phyloP scores from a whole-genome alignment of 352 stramenopile genomes.

The Stramenopiles sp. region DNA sequence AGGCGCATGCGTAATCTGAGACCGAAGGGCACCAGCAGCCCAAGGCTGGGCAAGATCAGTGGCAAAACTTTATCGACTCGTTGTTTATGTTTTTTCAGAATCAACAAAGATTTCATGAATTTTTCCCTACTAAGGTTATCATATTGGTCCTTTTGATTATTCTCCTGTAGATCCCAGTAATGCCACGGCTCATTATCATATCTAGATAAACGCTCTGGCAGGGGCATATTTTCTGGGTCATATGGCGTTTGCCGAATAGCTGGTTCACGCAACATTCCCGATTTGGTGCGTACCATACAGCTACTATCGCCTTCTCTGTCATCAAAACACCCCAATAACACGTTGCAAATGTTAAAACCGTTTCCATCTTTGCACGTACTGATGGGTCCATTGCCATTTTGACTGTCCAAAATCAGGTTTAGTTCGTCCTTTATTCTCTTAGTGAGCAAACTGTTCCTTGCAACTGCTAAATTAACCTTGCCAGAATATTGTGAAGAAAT shows the following conservation, averaged over 20 bases:
- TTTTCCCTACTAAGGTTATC: not conserved
- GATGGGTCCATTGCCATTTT: not conserved
- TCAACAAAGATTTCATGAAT: not conserved
- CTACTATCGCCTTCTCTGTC: not conserved
- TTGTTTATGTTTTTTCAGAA: not conserved
- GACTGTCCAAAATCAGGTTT: not conserved
- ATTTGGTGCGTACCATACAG: not conserved
- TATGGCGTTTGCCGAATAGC: not conserved
- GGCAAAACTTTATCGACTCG: not conserved
- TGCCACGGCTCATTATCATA: slow-evolving; percentile 11
- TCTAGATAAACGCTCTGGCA: not conserved
- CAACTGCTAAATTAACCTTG: not conserved
- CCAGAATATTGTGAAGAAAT: not conserved
- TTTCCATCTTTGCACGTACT: no score
- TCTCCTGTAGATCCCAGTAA: not conserved
- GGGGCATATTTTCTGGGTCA: not conserved
- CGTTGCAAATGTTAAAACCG: not conserved
- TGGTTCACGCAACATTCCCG: not conserved
- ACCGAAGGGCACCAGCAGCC: not conserved
- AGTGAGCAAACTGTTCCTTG: not conserved
- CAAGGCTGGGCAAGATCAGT: slow-evolving; percentile 2
- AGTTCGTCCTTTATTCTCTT: not conserved
- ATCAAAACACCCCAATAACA: not conserved
- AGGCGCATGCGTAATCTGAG: not conserved
- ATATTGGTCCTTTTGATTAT: not conserved